phyloP scores from a whole-genome alignment of 148 eudicot genomes.

The Rhododendron kiyosumense region DNA sequence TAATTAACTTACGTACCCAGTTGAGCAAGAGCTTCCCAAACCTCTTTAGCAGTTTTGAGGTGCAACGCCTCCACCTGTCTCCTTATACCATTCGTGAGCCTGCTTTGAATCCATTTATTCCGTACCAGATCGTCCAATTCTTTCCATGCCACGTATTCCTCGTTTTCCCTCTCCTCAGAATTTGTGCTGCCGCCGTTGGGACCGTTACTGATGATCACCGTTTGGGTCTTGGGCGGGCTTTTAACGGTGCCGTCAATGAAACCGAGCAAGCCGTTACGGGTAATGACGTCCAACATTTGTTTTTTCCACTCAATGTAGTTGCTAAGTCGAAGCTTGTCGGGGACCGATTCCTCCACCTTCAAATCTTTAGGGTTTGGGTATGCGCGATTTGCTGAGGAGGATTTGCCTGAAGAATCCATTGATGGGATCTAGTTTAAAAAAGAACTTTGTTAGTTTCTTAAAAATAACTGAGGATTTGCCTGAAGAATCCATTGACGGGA shows the following conservation, averaged over 20 bases:
- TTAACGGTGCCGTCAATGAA: neutral
- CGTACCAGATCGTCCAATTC: neutral
- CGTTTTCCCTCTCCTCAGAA: neutral
- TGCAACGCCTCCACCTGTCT: neutral
- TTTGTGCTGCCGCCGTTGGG: neutral
- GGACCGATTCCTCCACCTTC: neutral
- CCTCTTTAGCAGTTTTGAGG: neutral
- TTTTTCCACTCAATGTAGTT: neutral
- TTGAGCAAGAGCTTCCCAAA: neutral
- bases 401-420: neutral
- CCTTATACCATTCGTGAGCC: neutral
- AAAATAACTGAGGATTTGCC: neutral
- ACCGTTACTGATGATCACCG: neutral
- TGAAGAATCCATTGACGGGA: neutral
- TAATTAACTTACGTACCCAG: neutral
- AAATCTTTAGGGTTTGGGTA: neutral
- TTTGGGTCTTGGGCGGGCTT: neutral
- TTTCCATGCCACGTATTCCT: neutral
- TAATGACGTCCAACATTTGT: neutral
- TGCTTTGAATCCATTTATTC: neutral
- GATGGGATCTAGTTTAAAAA: neutral
- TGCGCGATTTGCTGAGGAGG: neutral
- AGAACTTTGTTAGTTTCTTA: too few species aligned
- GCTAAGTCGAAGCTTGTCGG: neutral
- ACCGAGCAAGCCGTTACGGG: neutral